phyloP scores from a whole-genome alignment of 306 rosid species.

The Cucumis cinereus region DNA sequence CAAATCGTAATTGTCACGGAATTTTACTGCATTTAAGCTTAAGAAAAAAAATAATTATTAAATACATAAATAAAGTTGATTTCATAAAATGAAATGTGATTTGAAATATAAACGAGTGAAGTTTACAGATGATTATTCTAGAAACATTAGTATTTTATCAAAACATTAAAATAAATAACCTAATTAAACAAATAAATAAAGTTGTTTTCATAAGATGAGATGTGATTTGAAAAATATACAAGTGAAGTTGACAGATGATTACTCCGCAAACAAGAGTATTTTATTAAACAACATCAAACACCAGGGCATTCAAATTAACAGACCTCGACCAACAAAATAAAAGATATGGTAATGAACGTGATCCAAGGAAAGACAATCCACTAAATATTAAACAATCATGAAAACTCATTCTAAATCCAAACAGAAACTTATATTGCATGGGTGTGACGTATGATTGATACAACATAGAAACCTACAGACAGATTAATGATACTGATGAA shows the following conservation, averaged over 20 bases:
- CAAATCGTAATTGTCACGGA: background rate
- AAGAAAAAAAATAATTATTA: background rate
- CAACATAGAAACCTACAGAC: background rate
- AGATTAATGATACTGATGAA: constrained; percentile 9
- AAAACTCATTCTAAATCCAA: background rate
- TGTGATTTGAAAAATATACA: background rate
- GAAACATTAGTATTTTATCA: background rate
- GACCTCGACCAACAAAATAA: too few species aligned
- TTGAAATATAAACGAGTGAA: background rate
- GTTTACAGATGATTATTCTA: background rate
- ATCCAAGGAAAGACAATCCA: too few species aligned
- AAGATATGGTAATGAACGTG: too few species aligned
- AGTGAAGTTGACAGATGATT: background rate
- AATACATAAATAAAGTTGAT: background rate
- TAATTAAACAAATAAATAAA: too few species aligned
- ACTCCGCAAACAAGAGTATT: background rate
- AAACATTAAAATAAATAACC: background rate
- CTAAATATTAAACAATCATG: background rate
- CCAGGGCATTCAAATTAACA: too few species aligned
- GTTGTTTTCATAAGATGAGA: background rate
- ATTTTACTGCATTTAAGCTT: background rate
- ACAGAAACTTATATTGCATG: background rate
- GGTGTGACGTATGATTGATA: background rate
- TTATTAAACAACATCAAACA: background rate
- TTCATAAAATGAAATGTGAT: background rate